Evolutionary conservation across 202 grass and related monocot genomes (phyloP).

Genomic region (Bolboschoenoplectus hybrid): DNA sequence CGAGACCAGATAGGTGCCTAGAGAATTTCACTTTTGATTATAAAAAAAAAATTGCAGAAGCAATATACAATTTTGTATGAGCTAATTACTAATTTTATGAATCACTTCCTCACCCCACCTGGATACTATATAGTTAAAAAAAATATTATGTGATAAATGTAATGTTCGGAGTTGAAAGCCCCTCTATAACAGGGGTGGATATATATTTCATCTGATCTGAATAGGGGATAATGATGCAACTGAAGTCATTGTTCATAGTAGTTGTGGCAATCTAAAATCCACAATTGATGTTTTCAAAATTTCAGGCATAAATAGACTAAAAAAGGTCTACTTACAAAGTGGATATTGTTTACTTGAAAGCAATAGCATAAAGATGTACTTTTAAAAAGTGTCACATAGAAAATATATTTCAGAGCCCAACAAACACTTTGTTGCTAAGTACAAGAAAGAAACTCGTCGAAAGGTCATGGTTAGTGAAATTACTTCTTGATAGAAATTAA

Average conservation of each 20-base stretch:
- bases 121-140: background rate
- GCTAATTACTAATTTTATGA: no score
- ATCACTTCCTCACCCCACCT: background rate
- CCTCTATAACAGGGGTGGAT: background rate
- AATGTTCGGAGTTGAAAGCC: background rate
- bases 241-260: background rate
- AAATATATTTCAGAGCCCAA: background rate
- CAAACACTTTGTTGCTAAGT: background rate
- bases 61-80: background rate
- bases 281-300: slow-evolving; percentile 10
- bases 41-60: background rate
- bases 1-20: slow-evolving; percentile 60
- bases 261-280: background rate
- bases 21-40: slow-evolving; percentile 32
- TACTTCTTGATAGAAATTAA: slow-evolving; percentile 4
- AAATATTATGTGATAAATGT: background rate
- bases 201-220: slow-evolving; percentile 5
- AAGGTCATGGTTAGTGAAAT: background rate
- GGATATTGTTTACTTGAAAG: background rate
- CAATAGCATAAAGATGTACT: slow-evolving; percentile 17
- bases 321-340: background rate
- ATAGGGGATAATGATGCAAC: slow-evolving; percentile 6
- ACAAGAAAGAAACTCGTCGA: background rate
- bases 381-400: background rate
- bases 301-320: background rate